Conservation (phyloP, 208 protist genomes). For the Perkinsela sp. region DNA sequence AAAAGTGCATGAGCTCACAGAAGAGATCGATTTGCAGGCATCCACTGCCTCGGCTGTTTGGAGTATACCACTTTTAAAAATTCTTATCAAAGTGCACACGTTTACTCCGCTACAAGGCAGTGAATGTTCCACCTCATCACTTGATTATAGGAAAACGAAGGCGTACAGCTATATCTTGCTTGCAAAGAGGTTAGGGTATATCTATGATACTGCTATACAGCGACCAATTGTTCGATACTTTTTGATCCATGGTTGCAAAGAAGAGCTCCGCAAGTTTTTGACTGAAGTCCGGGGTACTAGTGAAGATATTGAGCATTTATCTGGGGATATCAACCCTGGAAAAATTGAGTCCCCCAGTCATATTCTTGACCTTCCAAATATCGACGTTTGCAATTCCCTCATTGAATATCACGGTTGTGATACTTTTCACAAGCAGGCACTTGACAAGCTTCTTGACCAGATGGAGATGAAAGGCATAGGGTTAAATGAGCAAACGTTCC, state of each 20-base stretch:
- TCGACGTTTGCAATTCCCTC: neutral
- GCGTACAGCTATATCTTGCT: neutral
- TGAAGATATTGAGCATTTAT: neutral
- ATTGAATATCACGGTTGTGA: neutral
- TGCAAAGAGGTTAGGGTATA: neutral
- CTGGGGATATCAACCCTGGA: neutral
- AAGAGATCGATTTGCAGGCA: neutral
- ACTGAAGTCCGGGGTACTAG: neutral
- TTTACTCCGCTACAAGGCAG: neutral
- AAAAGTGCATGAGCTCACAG: neutral
- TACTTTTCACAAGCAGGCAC: neutral
- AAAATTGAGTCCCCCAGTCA: neutral
- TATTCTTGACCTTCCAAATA: neutral
- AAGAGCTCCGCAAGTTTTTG: neutral
- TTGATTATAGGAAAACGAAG: neutral
- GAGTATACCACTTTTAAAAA: neutral
- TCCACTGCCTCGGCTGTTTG: neutral
- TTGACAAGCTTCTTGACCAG: neutral
- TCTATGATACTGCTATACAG: neutral
- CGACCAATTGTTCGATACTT: neutral
- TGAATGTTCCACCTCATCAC: neutral
- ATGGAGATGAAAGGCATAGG: neutral
- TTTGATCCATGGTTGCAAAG: neutral
- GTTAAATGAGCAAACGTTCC: neutral
- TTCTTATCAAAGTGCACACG: neutral